Evolutionary conservation across 192 early-diverging fungal species (phyloP).

Genomic region (Podila epigama): DNA sequence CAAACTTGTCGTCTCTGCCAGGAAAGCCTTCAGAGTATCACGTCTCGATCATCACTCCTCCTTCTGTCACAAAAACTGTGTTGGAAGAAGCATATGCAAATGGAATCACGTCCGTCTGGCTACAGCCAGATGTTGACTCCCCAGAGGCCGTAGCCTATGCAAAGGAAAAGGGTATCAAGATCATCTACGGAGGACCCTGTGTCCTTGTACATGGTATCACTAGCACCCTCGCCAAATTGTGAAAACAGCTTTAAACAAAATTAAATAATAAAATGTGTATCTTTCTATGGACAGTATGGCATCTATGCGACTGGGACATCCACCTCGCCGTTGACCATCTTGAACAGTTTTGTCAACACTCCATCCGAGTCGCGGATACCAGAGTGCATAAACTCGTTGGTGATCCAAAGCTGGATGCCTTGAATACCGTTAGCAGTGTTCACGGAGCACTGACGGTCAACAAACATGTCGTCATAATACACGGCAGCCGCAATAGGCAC

Average conservation of each 20-base stretch:
- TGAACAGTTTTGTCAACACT: slow-evolving; percentile 63
- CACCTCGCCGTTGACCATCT: slow-evolving; percentile 63
- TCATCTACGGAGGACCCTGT: slow-evolving; percentile 73
- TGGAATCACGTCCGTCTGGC: slow-evolving; percentile 72
- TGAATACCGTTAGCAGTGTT: slow-evolving; percentile 58
- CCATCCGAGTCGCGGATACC: slow-evolving; percentile 61
- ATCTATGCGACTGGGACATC: slow-evolving; percentile 29
- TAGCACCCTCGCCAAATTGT: slow-evolving; percentile 24
- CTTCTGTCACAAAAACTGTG: slow-evolving; percentile 64
- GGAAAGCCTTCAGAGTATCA: slow-evolving; percentile 53
- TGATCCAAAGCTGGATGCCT: slow-evolving; percentile 69
- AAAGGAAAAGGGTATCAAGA: slow-evolving; percentile 51
- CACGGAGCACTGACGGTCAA: slow-evolving; percentile 66
- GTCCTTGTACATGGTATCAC: slow-evolving; percentile 62
- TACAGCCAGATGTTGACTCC: slow-evolving; percentile 76
- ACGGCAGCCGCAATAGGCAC: slow-evolving; percentile 66
- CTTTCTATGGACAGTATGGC: too few species aligned
- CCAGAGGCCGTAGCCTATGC: slow-evolving; percentile 58
- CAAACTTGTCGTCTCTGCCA: slow-evolving; percentile 50
- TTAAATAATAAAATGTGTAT: neutral
- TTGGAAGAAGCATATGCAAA: slow-evolving; percentile 63
- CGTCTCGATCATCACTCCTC: slow-evolving; percentile 77
- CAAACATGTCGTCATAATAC: slow-evolving; percentile 81
- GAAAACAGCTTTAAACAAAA: neutral
- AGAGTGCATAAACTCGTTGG: slow-evolving; percentile 75